Base-by-base conservation (phyloP, 208 protist species). In the Jaenimonas drosophilae region DNA sequence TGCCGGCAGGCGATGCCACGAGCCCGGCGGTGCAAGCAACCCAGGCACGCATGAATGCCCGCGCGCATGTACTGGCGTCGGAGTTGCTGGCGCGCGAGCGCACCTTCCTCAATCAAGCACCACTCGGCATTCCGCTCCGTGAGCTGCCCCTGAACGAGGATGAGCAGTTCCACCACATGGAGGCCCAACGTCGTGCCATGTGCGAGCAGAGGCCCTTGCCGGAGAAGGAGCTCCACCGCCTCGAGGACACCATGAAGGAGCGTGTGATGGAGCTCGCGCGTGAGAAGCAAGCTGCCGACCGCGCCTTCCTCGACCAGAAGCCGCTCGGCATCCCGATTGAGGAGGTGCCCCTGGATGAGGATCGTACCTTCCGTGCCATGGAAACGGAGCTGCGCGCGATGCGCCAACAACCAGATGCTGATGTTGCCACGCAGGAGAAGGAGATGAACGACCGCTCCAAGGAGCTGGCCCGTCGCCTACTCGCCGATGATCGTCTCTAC, bases 61-160 rank as follows among this genome's bases (percentile, higher is more conserved):
- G 55, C 14, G 44, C 27, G 4, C 2, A 17, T 16, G 60, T 52
- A 0, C 12, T 67, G 28, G 60, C 60, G 5, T 21, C 34, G 34
- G 32, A 45, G 39, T 19, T 34, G 21, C n/a, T 59, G 25, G n/a
- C n/a, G n/a, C n/a, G 49, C 43, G 73, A 83, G 55, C 76, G 76
- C 17, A 70, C 79, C 32, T 87, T 92, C 52, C 75, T 92, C 17
- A 64, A 87, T 36, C 48, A 30, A 29, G 64, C 83, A 56, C 73
- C 77, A 20, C 77, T 84, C 50, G 84, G 84, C 31, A 77, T 93
- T 70, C 42, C 52, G 14, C 42, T 65, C 19, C 6, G 12, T 2
- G 59, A 70, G 4, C 54, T 91, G 12, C 75, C 72, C 11, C 58
- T 91, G 7, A 72, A 87, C 56, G 61, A 38, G 34, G 82, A 91